Evolutionary conservation across 2,329 filamentous ascomycete genomes (phyloP).

Genomic region (Kalmusia sp.): DNA sequence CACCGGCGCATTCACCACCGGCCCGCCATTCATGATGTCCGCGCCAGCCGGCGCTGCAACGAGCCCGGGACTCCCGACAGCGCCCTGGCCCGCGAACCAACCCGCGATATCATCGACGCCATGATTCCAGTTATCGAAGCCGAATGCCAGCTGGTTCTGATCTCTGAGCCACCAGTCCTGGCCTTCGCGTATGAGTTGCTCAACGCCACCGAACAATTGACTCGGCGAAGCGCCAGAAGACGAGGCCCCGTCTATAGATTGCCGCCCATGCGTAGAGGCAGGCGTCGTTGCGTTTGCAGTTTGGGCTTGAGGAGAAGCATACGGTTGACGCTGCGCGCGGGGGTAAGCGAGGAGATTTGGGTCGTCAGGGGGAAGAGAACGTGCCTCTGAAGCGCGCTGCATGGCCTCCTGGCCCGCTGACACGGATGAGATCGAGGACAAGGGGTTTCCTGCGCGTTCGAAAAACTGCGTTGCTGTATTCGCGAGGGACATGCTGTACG

Average conservation of each 20-base stretch:
- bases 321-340: conserved; percentile 35
- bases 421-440: conserved; percentile 16
- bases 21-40: conserved; percentile 29
- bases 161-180: conserved; percentile 69
- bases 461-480: conserved; percentile 34
- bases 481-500: conserved; percentile 38
- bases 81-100: conserved; percentile 29
- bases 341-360: conserved; percentile 38
- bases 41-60: conserved; percentile 9
- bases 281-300: neutral
- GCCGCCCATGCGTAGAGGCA: conserved; percentile 30
- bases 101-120: conserved; percentile 38
- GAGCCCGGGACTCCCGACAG: conserved; percentile 19
- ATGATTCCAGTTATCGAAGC: conserved; percentile 67
- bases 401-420: conserved; percentile 1
- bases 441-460: conserved; percentile 24
- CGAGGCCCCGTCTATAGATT: conserved; percentile 33
- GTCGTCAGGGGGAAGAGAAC: conserved; percentile 40
- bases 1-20: conserved; percentile 11
- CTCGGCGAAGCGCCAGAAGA: conserved; percentile 51
- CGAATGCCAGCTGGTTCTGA: conserved; percentile 65
- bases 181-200: conserved; percentile 67
- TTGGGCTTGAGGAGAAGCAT: conserved; percentile 8
- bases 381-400: conserved; percentile 35
- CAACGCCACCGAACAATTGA: conserved; percentile 65